These are phyloP conservation scores for Diaporthe longicolla DNA, from an alignment of 2,329 filamentous ascomycete species.

Conservation along the genomic window DNA sequence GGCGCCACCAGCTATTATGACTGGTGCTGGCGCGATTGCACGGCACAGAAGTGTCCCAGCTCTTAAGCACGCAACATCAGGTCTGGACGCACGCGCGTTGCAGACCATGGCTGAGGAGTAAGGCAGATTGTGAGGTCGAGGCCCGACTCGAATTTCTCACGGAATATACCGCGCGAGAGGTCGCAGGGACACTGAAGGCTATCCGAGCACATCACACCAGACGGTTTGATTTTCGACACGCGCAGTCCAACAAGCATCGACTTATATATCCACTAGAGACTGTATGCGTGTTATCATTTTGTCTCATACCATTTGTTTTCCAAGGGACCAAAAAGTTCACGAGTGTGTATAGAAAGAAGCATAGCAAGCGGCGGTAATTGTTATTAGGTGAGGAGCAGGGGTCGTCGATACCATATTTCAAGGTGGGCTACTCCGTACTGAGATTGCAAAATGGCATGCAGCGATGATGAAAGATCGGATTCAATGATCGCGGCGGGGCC, in stretches of 20 bases:
- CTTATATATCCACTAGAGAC: neutral
- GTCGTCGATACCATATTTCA: slow-evolving; percentile 4
- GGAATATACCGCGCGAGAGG: neutral
- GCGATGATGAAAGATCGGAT: neutral
- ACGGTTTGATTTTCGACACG: neutral
- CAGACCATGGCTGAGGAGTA: slow-evolving; percentile 41
- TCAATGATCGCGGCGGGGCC: neutral
- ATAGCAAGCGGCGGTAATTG: slow-evolving; percentile 26
- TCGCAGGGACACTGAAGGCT: slow-evolving; percentile 1
- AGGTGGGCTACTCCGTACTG: neutral
- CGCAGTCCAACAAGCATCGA: slow-evolving; percentile 2
- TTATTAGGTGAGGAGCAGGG: neutral
- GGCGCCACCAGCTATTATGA: slow-evolving; percentile 39
- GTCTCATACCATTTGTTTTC: neutral
- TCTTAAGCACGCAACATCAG: slow-evolving; percentile 39
- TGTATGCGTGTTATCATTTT: neutral
- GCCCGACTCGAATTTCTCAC: neutral
- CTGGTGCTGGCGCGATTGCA: slow-evolving; percentile 4
- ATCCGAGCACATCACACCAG: slow-evolving; percentile 21
- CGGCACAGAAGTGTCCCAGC: slow-evolving; percentile 34
- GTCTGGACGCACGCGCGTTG: slow-evolving; percentile 33
- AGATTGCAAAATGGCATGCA: neutral
- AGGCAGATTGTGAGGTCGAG: neutral
- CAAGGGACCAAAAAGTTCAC: neutral
- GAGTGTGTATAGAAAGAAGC: slow-evolving; percentile 21